Evolutionary conservation across 108 stramenopile genomes (phyloP), one percentile per base, ranked within the genome.

Genomic region (Schizochytrium sp.): DNA sequence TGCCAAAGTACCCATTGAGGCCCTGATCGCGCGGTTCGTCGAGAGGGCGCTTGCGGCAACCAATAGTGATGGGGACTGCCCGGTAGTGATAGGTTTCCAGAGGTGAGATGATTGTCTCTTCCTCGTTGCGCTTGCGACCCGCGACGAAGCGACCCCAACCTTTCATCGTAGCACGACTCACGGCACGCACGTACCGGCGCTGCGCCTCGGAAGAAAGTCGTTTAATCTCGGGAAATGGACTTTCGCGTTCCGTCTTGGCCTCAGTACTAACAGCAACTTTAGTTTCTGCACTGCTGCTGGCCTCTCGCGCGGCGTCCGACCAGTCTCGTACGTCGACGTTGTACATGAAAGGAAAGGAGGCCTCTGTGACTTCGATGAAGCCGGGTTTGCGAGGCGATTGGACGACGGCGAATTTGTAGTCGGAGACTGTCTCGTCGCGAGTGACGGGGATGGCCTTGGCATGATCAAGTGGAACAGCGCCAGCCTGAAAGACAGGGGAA

Each of bases 1-100:
- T 83, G n/a, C 76, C 76, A 83, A 83, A 83, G 51, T 83, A 83
- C 51, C 76, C 76, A 53, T 83, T 83, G 23, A 83, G 51, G 51
- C 76, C 76, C 28, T 83, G 76, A 83, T 83, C 76, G 23, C 51
- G 45, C 12, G 76, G 76, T 23, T 83, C 76, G 25, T 83, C 51
- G 12, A 83, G 76, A n/a, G 76, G 76, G 25, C 76, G 76, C 76
- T 83, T 83, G 45, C 51, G 45, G 25, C 76, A 25, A 45, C 76
- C 76, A 10, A 83, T 2, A 3, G 76, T 83, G 48, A 83, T 28
- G 76, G 48, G 76, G 12, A 83, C 28, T 12, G 76, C 76, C 0
- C 76, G 76, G 48, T 28, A 83, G 51, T 83, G 76, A 53, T 83
- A 83, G n/a, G 76, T 83, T 53, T 83, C 76, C 12, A 83, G 76